Base-by-base conservation (phyloP, 106 monocot species). In the Acorus gramineus region DNA sequence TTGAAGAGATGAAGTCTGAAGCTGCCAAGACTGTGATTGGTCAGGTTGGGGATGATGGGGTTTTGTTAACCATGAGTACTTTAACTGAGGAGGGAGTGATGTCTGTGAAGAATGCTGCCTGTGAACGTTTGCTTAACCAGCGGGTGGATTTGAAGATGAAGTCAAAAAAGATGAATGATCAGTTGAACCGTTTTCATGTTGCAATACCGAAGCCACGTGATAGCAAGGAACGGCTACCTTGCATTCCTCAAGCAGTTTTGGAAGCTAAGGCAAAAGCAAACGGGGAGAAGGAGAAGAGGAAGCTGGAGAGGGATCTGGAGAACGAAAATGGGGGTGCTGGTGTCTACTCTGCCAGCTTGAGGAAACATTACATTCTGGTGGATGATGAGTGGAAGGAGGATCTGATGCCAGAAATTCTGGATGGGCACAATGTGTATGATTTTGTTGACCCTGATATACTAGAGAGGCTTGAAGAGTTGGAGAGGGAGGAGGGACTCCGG, bases 321-420 rank as follows among this genome's bases (percentile, higher is more conserved):
- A 57, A 92, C 3, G 91, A 98, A 63, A 98, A 98, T 75, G 91
- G 96, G 50, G 91, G 96, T 11, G 96, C 96, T 61, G 96, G 96
- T 67, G 96, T 98, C 46, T 98, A 98, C 72, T 98, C 96, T 65
- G 87, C 96, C 6, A 92, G 74, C 60, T 71, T 98, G 4, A 92
- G 59, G 72, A 98, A 98, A 53, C 85, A 92, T 65, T 86, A 98
- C 53, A 61, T 98, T 10, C 78, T 98, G 73, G 88, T 76, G 5
- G 43, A 79, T 49, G 81, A 87, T n/a, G 91, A 88, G 8, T 98
- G 96, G 96, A 98, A 98, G 79, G 91, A 98, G 42, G 96, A 98
- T 67, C 60, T 78, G 5, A 81, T 98, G 77, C 96, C 96, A 6
- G 96, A 92, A 64, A 88, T 98, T 63, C 66, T 98, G 48, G 96